A percentile compares a stretch with the other conserved stretches of the same genome.
Conservation (phyloP, 495 filamentous ascomycete species). For the Daldinia bambusicola region DNA sequence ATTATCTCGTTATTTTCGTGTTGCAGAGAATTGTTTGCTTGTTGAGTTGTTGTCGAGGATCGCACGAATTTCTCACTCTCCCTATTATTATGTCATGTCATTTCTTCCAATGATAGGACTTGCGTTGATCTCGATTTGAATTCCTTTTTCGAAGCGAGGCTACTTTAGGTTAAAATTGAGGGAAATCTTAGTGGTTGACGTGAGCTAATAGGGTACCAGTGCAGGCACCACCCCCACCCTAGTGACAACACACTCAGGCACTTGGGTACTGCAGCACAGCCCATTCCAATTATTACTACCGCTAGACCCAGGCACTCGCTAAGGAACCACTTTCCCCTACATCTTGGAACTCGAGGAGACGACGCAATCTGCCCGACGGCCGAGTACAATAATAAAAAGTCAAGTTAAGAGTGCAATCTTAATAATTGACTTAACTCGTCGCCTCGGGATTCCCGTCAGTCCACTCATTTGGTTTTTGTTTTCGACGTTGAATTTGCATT, state of each 20-base stretch:
- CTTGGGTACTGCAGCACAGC: constrained; percentile 27
- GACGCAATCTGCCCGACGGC: constrained; percentile 22
- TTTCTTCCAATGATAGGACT: constrained; percentile 12
- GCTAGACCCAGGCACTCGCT: constrained; percentile 17
- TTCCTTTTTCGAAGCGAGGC: constrained; percentile 20
- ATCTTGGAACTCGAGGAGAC: constrained; percentile 26
- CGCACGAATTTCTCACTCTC: background rate
- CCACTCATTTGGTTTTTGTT: constrained; percentile 42
- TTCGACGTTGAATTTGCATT: constrained; percentile 14
- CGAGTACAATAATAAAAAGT: constrained; percentile 28
- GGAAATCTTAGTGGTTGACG: constrained; percentile 31
- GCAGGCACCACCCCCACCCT: constrained; percentile 39
- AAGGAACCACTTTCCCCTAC: constrained; percentile 29
- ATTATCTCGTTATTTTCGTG: constrained; percentile 15
- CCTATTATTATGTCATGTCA: background rate
- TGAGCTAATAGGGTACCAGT: constrained; percentile 42
- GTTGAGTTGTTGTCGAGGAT: background rate
- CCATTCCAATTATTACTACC: constrained; percentile 28
- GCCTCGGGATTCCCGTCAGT: constrained; percentile 22
- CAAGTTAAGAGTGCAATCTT: constrained; percentile 20
- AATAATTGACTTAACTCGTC: constrained; percentile 12
- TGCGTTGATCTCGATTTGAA: constrained; percentile 29
- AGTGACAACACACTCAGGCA: constrained; percentile 41
- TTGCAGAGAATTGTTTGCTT: constrained; percentile 21
- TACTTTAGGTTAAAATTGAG: constrained; percentile 38